Conservation (phyloP, 1,284 basidiomycete species). For the Sanghuangporus sanghuang region DNA sequence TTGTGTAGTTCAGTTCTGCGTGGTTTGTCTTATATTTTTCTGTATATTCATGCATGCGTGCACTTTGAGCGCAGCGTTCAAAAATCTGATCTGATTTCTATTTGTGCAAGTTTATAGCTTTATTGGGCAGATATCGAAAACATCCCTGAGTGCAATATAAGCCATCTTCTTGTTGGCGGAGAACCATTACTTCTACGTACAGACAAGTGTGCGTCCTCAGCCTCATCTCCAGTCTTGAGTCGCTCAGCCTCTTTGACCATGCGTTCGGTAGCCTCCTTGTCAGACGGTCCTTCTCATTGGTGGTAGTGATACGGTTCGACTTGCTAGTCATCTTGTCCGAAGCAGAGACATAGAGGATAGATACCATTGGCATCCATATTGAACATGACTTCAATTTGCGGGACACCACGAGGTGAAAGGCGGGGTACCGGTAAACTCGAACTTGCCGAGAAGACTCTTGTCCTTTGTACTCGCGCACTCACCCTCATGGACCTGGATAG, state of each 20-base stretch:
- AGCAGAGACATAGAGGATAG: slow-evolving; percentile 95
- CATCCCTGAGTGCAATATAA: slow-evolving; percentile 82
- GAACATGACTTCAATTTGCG: slow-evolving; percentile 96
- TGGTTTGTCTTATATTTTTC: no score
- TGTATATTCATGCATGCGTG: no score
- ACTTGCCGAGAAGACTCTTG: slow-evolving; percentile 99
- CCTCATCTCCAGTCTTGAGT: slow-evolving; percentile 88
- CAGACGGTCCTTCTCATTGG: slow-evolving; percentile 97
- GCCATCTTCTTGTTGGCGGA: no score
- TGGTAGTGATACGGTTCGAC: slow-evolving; percentile 94
- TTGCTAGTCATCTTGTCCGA: slow-evolving; percentile 99
- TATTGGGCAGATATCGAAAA: slow-evolving; percentile 46
- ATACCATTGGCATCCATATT: slow-evolving; percentile 99
- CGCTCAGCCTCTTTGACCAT: slow-evolving; percentile 40
- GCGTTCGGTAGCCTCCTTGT: slow-evolving; percentile 61
- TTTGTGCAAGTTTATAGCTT: no score
- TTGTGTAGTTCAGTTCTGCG: no score
- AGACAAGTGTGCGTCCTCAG: slow-evolving; percentile 53
- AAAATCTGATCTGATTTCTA: no score
- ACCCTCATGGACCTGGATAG: slow-evolving; percentile 99
- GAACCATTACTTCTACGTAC: no score
- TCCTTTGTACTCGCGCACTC: slow-evolving; percentile 99
- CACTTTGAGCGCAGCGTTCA: no score
- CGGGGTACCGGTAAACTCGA: slow-evolving; percentile 98
- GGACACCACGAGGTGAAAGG: slow-evolving; percentile 98